Base-by-base conservation (phyloP, 169 alveolate species). In the Cryptosporidium baileyi region DNA sequence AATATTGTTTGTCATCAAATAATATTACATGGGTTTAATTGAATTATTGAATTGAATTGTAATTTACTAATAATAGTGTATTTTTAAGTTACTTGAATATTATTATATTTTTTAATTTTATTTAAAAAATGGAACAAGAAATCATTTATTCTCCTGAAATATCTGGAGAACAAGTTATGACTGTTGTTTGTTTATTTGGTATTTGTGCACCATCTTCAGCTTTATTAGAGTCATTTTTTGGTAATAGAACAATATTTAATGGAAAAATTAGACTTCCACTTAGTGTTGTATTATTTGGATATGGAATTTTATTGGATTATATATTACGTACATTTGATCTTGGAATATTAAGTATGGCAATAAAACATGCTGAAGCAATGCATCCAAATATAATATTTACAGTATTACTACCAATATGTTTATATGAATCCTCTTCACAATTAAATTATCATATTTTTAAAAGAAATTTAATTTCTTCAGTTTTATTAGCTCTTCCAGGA, bases 371-470 rank as follows among this genome's bases (percentile, higher is more conserved):
- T 13, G 85, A 74, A 43, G 32, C 45, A 2, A 74, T 74, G 67
- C 85, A 80, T 80, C 89, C 89, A 40, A 65, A 74, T 40, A 85
- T 63, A 26, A 80, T 80, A 22, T 63, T 59, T 30, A 61, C 79
- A 26, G 61, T 80, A 9, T 26, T 88, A 19, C 67, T 82, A 2
- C 90, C 90, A 2, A 85, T 85, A 22, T 74, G 82, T 30, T 61
- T 82, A 11, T 82, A 80, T 60, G 90, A 82, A 40, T 82, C 90
- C 6, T 81, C 90, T 11, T 82, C 82, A 36, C 80, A 82, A 26
- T 34, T 67, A 3, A 67, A 79, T 15, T 82, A 62, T 54, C 90
- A 82, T 57, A 74, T 82, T 7, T 88, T 80, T 28, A 61, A 63
- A 36, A 47, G 61, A 51, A 80, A 62, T 26, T 61, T 63, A n/a